phyloP scores from a whole-genome alignment of 2,329 filamentous ascomycete genomes.

The Ceratocystis alfenasii region DNA sequence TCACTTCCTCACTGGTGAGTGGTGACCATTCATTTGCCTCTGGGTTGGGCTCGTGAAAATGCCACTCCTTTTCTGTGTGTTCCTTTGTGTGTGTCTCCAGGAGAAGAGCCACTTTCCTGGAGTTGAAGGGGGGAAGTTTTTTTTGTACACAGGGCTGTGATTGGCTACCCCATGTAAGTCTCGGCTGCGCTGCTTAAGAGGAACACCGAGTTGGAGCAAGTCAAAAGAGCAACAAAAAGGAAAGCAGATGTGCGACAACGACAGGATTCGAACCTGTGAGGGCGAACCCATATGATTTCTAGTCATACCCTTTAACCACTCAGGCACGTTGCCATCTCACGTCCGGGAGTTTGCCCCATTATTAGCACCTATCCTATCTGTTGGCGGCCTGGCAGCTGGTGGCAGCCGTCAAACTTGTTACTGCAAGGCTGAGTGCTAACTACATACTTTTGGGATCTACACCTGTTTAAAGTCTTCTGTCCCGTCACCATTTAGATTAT shows the following conservation, averaged over 20 bases:
- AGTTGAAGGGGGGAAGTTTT: too few species aligned
- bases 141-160: neutral
- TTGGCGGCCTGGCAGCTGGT: neutral
- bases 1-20: too few species aligned
- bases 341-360: neutral
- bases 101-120: too few species aligned
- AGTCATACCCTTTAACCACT: constrained; percentile 20
- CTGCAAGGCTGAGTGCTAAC: neutral
- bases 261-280: constrained; percentile 19
- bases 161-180: neutral
- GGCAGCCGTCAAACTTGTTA: accelerated
- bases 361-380: neutral
- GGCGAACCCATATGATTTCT: constrained; percentile 18
- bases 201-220: neutral
- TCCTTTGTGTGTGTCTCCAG: too few species aligned
- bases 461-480: neutral
- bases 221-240: neutral
- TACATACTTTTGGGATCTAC: neutral
- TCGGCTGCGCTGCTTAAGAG: neutral
- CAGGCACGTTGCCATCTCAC: constrained; percentile 13
- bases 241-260: constrained; percentile 3
- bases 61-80: too few species aligned
- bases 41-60: too few species aligned
- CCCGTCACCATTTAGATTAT: neutral
- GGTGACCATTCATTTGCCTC: too few species aligned